phyloP scores from a whole-genome alignment of 2,329 filamentous ascomycete species.

The Ceratocystis huliohia region DNA sequence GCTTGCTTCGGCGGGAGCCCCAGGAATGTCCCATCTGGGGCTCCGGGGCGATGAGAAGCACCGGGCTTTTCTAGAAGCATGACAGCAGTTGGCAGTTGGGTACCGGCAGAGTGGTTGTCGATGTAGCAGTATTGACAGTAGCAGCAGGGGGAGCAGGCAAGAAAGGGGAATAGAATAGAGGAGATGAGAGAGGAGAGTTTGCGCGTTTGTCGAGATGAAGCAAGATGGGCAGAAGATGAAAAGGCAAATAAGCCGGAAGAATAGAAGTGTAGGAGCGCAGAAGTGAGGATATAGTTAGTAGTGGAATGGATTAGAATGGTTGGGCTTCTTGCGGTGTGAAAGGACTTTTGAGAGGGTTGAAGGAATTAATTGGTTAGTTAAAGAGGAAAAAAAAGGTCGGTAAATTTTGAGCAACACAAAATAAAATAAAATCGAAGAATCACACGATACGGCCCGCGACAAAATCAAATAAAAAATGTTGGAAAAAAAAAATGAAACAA shows the following conservation, averaged over 20 bases:
- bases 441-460: constrained; percentile 25
- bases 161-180: no score
- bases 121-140: not conserved
- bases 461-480: no score
- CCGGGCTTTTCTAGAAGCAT: constrained; percentile 19
- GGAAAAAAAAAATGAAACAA: no score
- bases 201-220: no score
- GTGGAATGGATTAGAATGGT: no score
- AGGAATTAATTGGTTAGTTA: not conserved
- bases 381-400: not conserved
- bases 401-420: not conserved
- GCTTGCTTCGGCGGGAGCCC: constrained; percentile 19
- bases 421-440: not conserved
- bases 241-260: not conserved
- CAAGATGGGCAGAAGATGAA: no score
- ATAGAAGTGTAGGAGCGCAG: not conserved
- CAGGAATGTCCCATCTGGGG: constrained; percentile 15
- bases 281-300: no score
- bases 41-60: constrained; percentile 9
- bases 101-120: not conserved
- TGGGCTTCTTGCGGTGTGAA: no score
- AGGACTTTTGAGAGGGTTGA: not conserved
- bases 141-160: not conserved
- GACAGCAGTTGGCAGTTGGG: not conserved
- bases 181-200: no score